phyloP scores from a whole-genome alignment of 1,284 basidiomycete species.

The Peniophora sp. region DNA sequence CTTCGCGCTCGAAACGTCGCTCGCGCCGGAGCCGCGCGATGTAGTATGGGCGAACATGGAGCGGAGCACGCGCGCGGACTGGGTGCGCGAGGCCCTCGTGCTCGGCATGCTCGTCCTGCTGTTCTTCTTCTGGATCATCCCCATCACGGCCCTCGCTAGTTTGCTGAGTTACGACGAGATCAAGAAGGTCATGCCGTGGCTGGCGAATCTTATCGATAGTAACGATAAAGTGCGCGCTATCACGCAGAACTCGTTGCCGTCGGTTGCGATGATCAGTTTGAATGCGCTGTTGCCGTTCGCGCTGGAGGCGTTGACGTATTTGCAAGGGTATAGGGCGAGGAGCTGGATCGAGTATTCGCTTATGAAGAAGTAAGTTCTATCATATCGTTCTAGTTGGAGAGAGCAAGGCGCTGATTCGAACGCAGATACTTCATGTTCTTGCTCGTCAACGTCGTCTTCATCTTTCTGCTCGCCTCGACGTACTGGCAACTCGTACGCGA shows the following conservation, averaged over 20 bases:
- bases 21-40: constrained; percentile 92
- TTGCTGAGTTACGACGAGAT: constrained; percentile 90
- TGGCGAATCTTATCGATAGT: constrained; percentile 70
- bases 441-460: constrained; percentile 91
- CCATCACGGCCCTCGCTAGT: constrained; percentile 78
- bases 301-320: constrained; percentile 82
- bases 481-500: constrained; percentile 87
- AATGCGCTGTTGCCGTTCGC: constrained; percentile 88
- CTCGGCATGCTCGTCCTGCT: constrained; percentile 61
- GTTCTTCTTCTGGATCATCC: constrained; percentile 82
- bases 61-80: constrained; percentile 47
- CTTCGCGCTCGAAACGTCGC: constrained; percentile 57
- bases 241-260: constrained; percentile 90
- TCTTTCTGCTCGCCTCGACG: constrained; percentile 86
- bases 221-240: constrained; percentile 79
- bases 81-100: constrained; percentile 65
- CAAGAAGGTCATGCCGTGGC: constrained; percentile 81
- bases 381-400: background rate
- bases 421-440: constrained; percentile 89
- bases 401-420: background rate
- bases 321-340: constrained; percentile 82
- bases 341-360: constrained; percentile 93
- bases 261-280: constrained; percentile 82
- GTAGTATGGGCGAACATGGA: constrained; percentile 91
- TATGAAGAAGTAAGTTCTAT: constrained; percentile 70